These are phyloP conservation scores for Colletotrichum phormii DNA, from an alignment of 2,329 filamentous ascomycete genomes.

Conservation along the genomic window DNA sequence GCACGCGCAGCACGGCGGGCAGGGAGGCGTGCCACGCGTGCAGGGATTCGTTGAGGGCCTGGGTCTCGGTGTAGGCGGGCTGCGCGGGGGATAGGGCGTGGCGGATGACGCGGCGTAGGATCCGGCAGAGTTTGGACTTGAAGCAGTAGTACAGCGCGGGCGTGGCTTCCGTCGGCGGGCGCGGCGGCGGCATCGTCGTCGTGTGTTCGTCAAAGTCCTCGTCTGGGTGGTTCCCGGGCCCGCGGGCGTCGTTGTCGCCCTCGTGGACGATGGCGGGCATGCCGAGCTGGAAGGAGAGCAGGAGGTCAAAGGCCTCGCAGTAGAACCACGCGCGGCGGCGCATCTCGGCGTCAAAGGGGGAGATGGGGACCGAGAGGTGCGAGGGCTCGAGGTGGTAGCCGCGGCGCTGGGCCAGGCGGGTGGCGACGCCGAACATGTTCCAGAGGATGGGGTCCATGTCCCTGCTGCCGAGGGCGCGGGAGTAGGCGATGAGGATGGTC, in stretches of 20 bases:
- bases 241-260: constrained; percentile 58
- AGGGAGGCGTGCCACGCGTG: constrained; percentile 50
- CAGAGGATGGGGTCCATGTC: constrained; percentile 59
- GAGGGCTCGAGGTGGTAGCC: constrained; percentile 63
- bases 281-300: constrained; percentile 64
- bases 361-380: constrained; percentile 52
- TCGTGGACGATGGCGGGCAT: constrained; percentile 62
- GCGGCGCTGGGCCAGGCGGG: constrained; percentile 62
- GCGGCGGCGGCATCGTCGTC: constrained; percentile 53
- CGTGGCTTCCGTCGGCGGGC: constrained; percentile 56
- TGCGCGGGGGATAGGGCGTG: constrained; percentile 52
- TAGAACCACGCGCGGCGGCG: constrained; percentile 61
- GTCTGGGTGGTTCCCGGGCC: constrained; percentile 60
- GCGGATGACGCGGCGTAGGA: constrained; percentile 57
- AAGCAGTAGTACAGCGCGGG: constrained; percentile 55
- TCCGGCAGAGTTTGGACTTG: constrained; percentile 56
- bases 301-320: constrained; percentile 58
- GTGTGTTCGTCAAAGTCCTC: constrained; percentile 63
- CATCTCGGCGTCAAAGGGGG: constrained; percentile 63
- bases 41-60: constrained; percentile 54
- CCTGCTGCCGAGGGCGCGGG: constrained; percentile 53
- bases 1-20: constrained; percentile 53
- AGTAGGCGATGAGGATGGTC: constrained; percentile 57
- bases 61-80: constrained; percentile 49
- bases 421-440: constrained; percentile 59